phyloP scores from a whole-genome alignment of 768 basidiomycete genomes.

The Leccinum pellstonianum region DNA sequence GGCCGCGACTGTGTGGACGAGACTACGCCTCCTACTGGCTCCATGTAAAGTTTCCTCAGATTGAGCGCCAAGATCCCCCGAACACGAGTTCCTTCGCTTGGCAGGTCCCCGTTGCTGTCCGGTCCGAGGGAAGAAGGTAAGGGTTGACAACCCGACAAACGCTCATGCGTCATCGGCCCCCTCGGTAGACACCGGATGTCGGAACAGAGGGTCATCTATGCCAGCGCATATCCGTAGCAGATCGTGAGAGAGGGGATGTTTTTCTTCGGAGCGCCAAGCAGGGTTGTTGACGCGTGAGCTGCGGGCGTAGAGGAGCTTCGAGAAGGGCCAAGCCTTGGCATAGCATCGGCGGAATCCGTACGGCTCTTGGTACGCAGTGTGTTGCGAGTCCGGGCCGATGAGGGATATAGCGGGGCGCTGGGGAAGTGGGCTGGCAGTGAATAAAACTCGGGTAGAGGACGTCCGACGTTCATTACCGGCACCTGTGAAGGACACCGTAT shows the following conservation, averaged over 20 bases:
- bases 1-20: background rate
- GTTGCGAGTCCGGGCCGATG: too few species aligned
- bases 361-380: too few species aligned
- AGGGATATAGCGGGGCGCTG: too few species aligned
- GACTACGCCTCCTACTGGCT: background rate
- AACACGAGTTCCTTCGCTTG: background rate
- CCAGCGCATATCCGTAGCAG: background rate
- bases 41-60: background rate
- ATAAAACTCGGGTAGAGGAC: too few species aligned
- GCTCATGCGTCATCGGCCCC: background rate
- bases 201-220: background rate
- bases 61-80: background rate
- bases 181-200: background rate
- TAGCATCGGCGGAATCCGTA: background rate
- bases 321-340: background rate
- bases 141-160: background rate
- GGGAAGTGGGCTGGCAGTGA: too few species aligned
- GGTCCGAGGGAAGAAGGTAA: background rate
- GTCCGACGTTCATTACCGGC: too few species aligned
- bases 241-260: background rate
- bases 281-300: background rate
- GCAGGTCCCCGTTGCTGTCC: background rate
- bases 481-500: too few species aligned
- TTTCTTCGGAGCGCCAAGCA: background rate
- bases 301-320: background rate